Evolutionary conservation across 2,329 filamentous ascomycete genomes (phyloP).

Genomic region (Nothophoma quercina): DNA sequence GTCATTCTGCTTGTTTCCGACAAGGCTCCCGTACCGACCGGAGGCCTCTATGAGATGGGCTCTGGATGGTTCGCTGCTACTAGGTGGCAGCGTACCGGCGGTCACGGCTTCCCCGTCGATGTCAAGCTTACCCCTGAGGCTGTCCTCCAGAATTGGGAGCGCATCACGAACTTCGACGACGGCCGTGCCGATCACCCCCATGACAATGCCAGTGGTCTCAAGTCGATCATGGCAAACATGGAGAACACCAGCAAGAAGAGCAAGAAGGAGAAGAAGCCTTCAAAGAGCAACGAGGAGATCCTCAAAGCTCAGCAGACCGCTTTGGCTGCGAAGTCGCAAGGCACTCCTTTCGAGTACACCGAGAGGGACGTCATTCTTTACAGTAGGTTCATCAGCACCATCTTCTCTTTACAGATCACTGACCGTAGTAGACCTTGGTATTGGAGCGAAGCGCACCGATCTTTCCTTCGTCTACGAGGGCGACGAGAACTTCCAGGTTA

Average conservation of each 20-base stretch:
- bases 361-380: conserved; percentile 93
- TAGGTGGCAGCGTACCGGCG: conserved; percentile 91
- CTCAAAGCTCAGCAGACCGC: conserved; percentile 79
- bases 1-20: conserved; percentile 88
- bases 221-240: conserved; percentile 86
- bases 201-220: conserved; percentile 76
- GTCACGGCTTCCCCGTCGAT: conserved; percentile 90
- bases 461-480: conserved; percentile 90
- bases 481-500: conserved; percentile 87
- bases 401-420: conserved; percentile 16
- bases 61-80: conserved; percentile 93
- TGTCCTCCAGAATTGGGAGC: conserved; percentile 68
- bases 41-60: conserved; percentile 91
- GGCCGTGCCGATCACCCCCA: conserved; percentile 86
- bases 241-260: conserved; percentile 69
- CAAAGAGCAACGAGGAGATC: conserved; percentile 68
- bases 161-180: conserved; percentile 87
- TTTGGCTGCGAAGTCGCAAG: conserved; percentile 73
- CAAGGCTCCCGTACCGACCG: conserved; percentile 84
- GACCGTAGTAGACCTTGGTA: conserved; percentile 69
- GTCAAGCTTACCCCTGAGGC: conserved; percentile 80
- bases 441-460: conserved; percentile 90
- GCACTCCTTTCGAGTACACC: conserved; percentile 81
- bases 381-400: conserved; percentile 55
- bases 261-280: conserved; percentile 54